A percentile compares a stretch with the other conserved stretches of the same genome.
These are phyloP conservation scores for Tricholoma hemisulphureum DNA, from an alignment of 768 basidiomycete genomes.

Conservation along the genomic window DNA sequence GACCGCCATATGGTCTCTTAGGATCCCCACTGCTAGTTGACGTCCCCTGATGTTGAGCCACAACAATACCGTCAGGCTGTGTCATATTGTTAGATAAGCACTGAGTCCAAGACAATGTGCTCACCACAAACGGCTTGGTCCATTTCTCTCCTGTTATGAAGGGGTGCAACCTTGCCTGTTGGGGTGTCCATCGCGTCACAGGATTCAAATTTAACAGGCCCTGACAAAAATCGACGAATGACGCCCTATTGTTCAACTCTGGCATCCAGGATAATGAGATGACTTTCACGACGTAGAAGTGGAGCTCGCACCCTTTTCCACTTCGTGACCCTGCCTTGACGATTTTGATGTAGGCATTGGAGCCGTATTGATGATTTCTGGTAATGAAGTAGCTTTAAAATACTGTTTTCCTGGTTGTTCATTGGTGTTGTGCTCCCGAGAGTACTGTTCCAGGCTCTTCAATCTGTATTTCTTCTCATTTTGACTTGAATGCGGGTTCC, in stretches of 20 bases:
- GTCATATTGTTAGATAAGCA: slow-evolving; percentile 5
- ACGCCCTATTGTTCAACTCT: slow-evolving; percentile 92
- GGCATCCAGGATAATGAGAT: slow-evolving; percentile 9
- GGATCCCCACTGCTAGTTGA: slow-evolving; percentile 48
- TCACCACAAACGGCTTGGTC: slow-evolving; percentile 78
- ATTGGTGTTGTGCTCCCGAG: slow-evolving; percentile 89
- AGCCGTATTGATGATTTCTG: slow-evolving; percentile 94
- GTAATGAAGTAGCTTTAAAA: slow-evolving; percentile 90
- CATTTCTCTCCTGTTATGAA: slow-evolving; percentile 99
- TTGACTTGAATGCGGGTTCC: slow-evolving; percentile 61
- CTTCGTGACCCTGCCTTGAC: slow-evolving; percentile 71
- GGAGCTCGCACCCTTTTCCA: slow-evolving; percentile 76
- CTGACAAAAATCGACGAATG: slow-evolving; percentile 97
- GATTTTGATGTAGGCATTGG: slow-evolving; percentile 88
- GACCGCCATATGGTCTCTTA: slow-evolving; percentile 90
- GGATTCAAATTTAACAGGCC: slow-evolving; percentile 94
- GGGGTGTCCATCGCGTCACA: slow-evolving; percentile 93
- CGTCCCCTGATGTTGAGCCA: slow-evolving; percentile 28
- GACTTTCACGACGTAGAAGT: slow-evolving; percentile 5
- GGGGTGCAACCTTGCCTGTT: slow-evolving; percentile 92
- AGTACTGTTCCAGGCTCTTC: slow-evolving; percentile 94
- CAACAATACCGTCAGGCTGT: slow-evolving; percentile 53
- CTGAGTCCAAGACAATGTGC: slow-evolving; percentile 24
- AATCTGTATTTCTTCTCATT: slow-evolving; percentile 83
- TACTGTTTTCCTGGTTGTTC: slow-evolving; percentile 99